Base-by-base conservation (phyloP, 1,284 basidiomycete genomes). In the Laetiporus sulphureus region DNA sequence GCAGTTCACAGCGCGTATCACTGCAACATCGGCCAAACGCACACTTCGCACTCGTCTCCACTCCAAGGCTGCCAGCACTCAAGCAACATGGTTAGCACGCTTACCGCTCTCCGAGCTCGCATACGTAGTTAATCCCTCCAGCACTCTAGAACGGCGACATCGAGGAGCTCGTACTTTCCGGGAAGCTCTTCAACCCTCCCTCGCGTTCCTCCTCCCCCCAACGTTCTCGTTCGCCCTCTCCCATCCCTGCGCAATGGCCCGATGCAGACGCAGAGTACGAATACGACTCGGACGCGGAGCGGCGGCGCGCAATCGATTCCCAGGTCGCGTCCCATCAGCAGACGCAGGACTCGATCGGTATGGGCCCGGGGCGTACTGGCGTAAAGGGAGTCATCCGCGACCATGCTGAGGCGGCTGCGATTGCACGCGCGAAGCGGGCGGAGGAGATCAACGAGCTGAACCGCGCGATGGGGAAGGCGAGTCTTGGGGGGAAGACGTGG, bases 321-420 rank as follows among this genome's bases (percentile, higher is more conserved):
- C 58, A 53, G 47, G 42, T 52, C 25, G 48, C 56, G 7, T 35
- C 47, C n/a, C 50, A 51, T 20, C 51, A 56, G 42, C 50, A 60
- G 44, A 58, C 62, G 36, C n/a, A n/a, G n/a, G 58, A 63, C 41
- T 76, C 77, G 10, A 83, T 88, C 44, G 85, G 85, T n/a, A 83
- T 89, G 82, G 85, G 80, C 5, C 83, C 83, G 6, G 86, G 86
- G 2, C 71, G 87, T 19, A 90, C 86, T 3, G 86, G 86, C 21
- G 86, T 90, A 38, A 90, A 90, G 52, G 87, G 86, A 25, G 87
- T 90, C 45, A 84, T 90, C 45, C 73, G 84, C 21, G 86, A 90
- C 60, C 70, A 76, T 29, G 70, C 79, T 45, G 86, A 90, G 55
- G 83, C 82, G 2, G 70, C 66, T n/a, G 60, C 65, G 30, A 56